A percentile compares a stretch with the other conserved stretches of the same genome.
These are phyloP conservation scores for Nitzschia sp. DNA, from an alignment of 108 stramenopile species.

Conservation along the genomic window DNA sequence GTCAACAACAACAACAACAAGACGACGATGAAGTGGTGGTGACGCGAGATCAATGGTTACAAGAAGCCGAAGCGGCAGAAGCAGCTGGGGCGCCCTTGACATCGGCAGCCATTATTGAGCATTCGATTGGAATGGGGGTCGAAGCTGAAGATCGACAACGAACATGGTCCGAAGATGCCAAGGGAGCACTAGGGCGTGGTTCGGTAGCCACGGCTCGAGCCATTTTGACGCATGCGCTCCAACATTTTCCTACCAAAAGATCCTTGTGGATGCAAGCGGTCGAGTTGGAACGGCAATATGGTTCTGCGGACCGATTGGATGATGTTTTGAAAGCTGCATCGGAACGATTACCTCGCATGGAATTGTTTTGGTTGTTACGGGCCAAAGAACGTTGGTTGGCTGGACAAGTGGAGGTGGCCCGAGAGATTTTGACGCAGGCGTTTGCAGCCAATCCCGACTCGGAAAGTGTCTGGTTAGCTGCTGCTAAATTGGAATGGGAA, in stretches of 20 bases:
- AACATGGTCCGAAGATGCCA: slow-evolving; percentile 98
- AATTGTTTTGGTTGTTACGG: slow-evolving; percentile 96
- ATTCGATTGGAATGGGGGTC: slow-evolving; percentile 88
- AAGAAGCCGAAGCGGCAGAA: slow-evolving; percentile 90
- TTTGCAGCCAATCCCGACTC: slow-evolving; percentile 95
- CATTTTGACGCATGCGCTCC: slow-evolving; percentile 80
- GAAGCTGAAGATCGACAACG: slow-evolving; percentile 91
- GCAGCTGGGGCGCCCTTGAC: slow-evolving; percentile 82
- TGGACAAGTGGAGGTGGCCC: slow-evolving; percentile 85
- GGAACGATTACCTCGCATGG: slow-evolving; percentile 80
- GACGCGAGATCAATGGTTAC: slow-evolving; percentile 87
- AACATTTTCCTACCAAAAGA: slow-evolving; percentile 79
- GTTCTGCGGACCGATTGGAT: slow-evolving; percentile 69
- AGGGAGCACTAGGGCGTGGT: slow-evolving; percentile 63
- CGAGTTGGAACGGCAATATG: slow-evolving; percentile 88
- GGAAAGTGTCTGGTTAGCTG: slow-evolving; percentile 95
- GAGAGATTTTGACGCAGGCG: slow-evolving; percentile 92
- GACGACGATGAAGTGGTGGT: slow-evolving; percentile 67
- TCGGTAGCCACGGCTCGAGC: slow-evolving; percentile 86
- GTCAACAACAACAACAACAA: slow-evolving; percentile 28
- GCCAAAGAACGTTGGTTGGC: slow-evolving; percentile 96
- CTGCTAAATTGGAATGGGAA: slow-evolving; percentile 97
- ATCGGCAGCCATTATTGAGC: slow-evolving; percentile 86
- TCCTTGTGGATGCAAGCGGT: slow-evolving; percentile 91
- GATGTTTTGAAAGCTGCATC: slow-evolving; percentile 85